Evolutionary conservation across 1,284 basidiomycete genomes (phyloP).

Genomic region (Moesziomyces sp.): DNA sequence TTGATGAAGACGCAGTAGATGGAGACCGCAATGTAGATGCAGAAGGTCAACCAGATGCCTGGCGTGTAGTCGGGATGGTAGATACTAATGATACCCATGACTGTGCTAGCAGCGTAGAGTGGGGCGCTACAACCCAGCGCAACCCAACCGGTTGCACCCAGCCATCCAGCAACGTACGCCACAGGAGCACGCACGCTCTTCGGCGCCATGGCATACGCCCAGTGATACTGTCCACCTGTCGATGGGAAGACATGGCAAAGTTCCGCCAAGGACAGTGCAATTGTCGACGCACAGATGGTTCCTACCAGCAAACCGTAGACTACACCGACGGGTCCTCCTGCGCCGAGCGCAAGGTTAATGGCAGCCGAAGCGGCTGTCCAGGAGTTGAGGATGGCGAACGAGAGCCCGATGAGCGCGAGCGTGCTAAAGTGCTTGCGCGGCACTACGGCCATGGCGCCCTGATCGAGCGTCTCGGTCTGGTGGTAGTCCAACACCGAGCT

Average conservation of each 20-base stretch:
- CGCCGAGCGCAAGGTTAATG: constrained; percentile 35
- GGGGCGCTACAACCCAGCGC: constrained; percentile 35
- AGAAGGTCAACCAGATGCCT: constrained; percentile 18
- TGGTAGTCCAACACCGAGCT: constrained; percentile 12
- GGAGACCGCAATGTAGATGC: constrained; percentile 30
- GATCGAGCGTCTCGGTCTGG: constrained; percentile 4
- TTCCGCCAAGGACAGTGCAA: constrained; percentile 37
- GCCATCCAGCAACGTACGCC: constrained; percentile 37
- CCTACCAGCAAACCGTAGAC: constrained; percentile 38
- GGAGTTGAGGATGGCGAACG: constrained; percentile 48
- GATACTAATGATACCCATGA: constrained; percentile 26
- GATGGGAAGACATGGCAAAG: constrained; percentile 43
- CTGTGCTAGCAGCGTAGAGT: constrained; percentile 21
- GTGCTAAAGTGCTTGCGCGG: constrained; percentile 43
- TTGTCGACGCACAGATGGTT: constrained; percentile 22
- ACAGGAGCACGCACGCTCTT: constrained; percentile 5
- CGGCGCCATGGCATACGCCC: constrained; percentile 36
- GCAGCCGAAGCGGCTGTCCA: constrained; percentile 37
- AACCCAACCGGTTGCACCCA: constrained; percentile 42
- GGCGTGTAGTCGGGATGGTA: constrained; percentile 22
- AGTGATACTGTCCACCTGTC: constrained; percentile 47
- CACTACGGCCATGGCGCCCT: neutral
- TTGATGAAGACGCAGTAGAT: constrained; percentile 36
- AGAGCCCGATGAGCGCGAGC: constrained; percentile 38
- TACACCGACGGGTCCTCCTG: constrained; percentile 35